phyloP scores from a whole-genome alignment of 345 rosid genomes.

The Populus ilicifolia region DNA sequence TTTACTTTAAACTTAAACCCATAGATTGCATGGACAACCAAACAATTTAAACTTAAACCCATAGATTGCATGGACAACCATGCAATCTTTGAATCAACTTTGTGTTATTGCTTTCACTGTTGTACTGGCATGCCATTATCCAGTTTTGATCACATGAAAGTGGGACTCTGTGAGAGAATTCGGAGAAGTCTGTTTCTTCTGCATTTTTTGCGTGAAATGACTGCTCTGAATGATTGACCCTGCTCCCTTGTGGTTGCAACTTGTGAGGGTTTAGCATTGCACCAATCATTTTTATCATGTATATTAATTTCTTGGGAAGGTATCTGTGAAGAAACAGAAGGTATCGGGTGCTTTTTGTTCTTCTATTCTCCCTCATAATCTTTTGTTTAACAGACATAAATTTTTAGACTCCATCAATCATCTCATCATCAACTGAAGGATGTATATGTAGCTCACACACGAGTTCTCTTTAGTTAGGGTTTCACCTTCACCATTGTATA shows the following conservation, averaged over 20 bases:
- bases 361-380: background rate
- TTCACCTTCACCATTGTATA: background rate
- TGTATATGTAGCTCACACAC: background rate
- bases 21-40: background rate
- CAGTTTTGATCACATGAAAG: background rate
- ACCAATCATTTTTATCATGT: background rate
- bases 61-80: background rate
- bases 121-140: background rate
- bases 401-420: background rate
- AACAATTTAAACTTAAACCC: background rate
- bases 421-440: background rate
- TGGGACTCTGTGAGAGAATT: background rate
- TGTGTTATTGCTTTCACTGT: background rate
- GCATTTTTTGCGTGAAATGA: background rate
- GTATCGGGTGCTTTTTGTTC: background rate
- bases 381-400: background rate
- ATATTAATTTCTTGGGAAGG: background rate
- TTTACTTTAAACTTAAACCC: background rate
- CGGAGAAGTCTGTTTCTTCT: background rate
- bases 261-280: background rate
- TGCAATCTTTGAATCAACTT: background rate
- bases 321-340: background rate
- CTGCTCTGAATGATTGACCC: background rate
- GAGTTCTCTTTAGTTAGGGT: background rate
- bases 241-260: background rate